These are phyloP conservation scores for Rhodomyrtus psidioides DNA, from an alignment of 441 rosid species.

Conservation along the genomic window DNA sequence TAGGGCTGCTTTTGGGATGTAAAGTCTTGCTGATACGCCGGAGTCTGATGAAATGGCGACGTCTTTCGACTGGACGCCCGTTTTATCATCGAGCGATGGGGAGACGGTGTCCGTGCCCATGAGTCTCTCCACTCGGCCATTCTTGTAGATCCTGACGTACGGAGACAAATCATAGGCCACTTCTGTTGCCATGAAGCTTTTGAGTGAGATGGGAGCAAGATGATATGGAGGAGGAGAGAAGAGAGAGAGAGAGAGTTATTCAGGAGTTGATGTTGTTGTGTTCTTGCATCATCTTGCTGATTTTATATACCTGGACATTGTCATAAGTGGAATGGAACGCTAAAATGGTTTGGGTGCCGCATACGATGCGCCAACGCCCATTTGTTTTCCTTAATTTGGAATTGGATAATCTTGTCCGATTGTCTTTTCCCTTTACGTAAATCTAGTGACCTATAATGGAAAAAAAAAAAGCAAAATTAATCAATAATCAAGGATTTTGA, in stretches of 20 bases:
- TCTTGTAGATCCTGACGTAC: neutral
- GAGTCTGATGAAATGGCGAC: neutral
- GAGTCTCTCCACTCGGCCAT: neutral
- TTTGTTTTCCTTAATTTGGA: too few relatives aligned
- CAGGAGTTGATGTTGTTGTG: neutral
- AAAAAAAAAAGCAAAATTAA: too few relatives aligned
- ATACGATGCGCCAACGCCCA: too few relatives aligned
- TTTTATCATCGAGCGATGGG: neutral
- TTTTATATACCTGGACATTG: too few relatives aligned
- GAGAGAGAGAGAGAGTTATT: neutral
- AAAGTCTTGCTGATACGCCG: neutral
- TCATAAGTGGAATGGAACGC: too few relatives aligned
- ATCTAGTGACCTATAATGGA: too few relatives aligned
- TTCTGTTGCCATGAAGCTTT: neutral
- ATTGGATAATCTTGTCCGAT: too few relatives aligned
- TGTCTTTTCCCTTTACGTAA: too few relatives aligned
- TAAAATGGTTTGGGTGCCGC: too few relatives aligned
- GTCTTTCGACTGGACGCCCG: neutral
- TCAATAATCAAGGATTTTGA: too few relatives aligned
- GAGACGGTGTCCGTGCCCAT: neutral
- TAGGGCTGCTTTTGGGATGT: slow-evolving; percentile 2
- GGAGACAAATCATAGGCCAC: neutral
- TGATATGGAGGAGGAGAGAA: neutral
- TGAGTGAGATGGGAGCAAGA: neutral
- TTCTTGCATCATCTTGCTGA: too few relatives aligned